Base-by-base conservation (phyloP, 2,329 filamentous ascomycete genomes). In the Aspergillus viridinutans region DNA sequence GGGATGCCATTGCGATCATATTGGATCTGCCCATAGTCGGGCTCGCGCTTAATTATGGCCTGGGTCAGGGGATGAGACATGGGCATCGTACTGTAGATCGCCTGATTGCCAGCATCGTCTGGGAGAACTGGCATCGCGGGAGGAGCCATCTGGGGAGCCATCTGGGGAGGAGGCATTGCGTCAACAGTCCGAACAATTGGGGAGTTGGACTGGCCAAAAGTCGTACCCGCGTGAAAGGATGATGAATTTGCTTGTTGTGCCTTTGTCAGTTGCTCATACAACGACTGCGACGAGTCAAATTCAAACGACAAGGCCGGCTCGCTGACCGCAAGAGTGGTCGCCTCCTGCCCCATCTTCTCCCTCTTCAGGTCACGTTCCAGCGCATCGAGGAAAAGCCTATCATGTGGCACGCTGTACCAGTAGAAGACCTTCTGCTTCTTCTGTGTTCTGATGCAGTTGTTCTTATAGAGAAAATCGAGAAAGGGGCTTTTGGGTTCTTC, bases 391-490 rank as follows among this genome's bases (percentile, higher is more conserved):
- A 99, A 99, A 52, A 99, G 86, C 54, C 94, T 87, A 77, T 99
- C 94, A 75, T 99, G 94, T 1, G 94, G 94, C 50, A 99, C 94
- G 80, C 92, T 97, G 79, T 97, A 99, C 94, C 94, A 99, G 80
- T 97, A 99, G 72, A 99, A 99, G 64, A 99, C 94, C 82, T 99
- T 99, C 74, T 99, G 94, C 84, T 99, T 99, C 86, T 99, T 99
- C 78, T 99, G 94, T 40, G 94, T 99, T 67, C 94, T 88, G 68
- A 99, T 99, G 83, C 94, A 99, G 82, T 99, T 99, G 85, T 99
- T 99, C 84, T 99, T 99, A 86, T 99, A 99, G 48, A 99, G 83
- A 75, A 97, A 99, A 77, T 99, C 94, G 60, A 99, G 85, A 79
- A 99, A 99, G 1, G 90, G 88, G 78, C 93, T 97, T 83, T 99